phyloP scores from a whole-genome alignment of 805 yeast genomes.

The Cyberlindnera meyerae region DNA sequence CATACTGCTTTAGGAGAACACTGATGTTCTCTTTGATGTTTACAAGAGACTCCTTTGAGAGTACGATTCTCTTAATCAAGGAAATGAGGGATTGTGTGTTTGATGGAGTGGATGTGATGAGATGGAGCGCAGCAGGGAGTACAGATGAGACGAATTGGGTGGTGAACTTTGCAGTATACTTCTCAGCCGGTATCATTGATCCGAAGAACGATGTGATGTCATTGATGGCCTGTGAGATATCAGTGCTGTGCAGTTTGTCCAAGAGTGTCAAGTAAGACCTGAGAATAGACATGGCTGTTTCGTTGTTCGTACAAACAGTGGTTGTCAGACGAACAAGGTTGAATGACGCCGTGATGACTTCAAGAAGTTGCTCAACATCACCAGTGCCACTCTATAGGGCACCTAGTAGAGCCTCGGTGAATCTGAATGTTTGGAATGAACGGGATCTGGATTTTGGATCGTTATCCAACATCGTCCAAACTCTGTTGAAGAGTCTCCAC shows the following conservation, averaged over 20 bases:
- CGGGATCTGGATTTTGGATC: constrained; percentile 34
- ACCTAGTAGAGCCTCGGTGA: constrained; percentile 32
- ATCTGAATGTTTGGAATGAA: constrained; percentile 37
- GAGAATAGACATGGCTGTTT: constrained; percentile 13
- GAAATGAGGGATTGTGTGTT: constrained; percentile 7
- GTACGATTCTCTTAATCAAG: constrained; percentile 26
- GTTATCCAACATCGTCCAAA: constrained; percentile 32
- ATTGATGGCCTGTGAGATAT: neutral
- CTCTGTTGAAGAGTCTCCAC: constrained; percentile 46
- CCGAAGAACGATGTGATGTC: constrained; percentile 17
- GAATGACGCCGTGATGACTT: constrained; percentile 9
- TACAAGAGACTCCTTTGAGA: constrained; percentile 23
- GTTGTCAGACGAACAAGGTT: constrained; percentile 17
- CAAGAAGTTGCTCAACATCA: neutral
- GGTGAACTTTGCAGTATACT: constrained; percentile 16
- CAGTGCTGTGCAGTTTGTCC: neutral
- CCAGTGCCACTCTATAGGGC: constrained; percentile 19
- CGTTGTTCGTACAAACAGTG: constrained; percentile 10
- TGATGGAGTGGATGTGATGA: neutral
- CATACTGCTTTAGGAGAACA: constrained; percentile 26
- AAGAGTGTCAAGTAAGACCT: constrained; percentile 15
- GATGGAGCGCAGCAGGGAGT: constrained; percentile 14
- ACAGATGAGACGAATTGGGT: constrained; percentile 17
- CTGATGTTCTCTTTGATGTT: constrained; percentile 29
- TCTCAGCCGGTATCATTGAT: constrained; percentile 11